These are phyloP conservation scores for Pythium vanterpoolii DNA, from an alignment of 352 stramenopile species.

Conservation along the genomic window DNA sequence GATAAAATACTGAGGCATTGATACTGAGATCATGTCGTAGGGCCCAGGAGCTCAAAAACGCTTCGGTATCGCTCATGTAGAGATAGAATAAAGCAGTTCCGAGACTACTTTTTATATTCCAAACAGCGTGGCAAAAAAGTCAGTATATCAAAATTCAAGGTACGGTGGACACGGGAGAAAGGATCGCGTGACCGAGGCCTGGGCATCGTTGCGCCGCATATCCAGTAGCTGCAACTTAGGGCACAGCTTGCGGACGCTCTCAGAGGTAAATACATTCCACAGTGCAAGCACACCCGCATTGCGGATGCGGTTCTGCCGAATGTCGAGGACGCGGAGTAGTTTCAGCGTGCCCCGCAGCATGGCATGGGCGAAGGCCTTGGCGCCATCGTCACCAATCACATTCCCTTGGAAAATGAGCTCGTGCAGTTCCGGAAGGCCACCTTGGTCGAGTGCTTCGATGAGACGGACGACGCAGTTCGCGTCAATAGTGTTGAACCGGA, in stretches of 20 bases:
- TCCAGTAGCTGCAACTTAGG: slow-evolving; percentile 63
- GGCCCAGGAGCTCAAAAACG: slow-evolving; percentile 71
- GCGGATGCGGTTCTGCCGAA: slow-evolving; percentile 63
- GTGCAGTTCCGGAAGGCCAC: slow-evolving; percentile 45
- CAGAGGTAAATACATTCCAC: slow-evolving; percentile 65
- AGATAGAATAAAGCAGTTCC: no score
- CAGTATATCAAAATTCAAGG: slow-evolving; percentile 52
- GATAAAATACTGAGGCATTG: not conserved
- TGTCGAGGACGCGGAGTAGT: slow-evolving; percentile 40
- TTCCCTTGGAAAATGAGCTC: slow-evolving; percentile 59
- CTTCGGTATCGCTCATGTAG: slow-evolving; percentile 59
- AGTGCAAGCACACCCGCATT: slow-evolving; percentile 56
- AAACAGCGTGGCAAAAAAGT: not conserved
- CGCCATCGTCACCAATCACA: slow-evolving; percentile 52
- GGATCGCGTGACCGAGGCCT: slow-evolving; percentile 40
- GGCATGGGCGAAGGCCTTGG: slow-evolving; percentile 49
- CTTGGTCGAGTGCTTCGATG: slow-evolving; percentile 42
- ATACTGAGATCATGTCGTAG: slow-evolving; percentile 16
- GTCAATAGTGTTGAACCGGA: slow-evolving; percentile 63
- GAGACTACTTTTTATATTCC: not conserved
- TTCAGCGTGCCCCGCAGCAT: slow-evolving; percentile 50
- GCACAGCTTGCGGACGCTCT: slow-evolving; percentile 45
- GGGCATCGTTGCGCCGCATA: slow-evolving; percentile 58
- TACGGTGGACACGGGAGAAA: slow-evolving; percentile 55
- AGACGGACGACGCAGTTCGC: slow-evolving; percentile 35